Percentiles rank a stretch among this genome's conserved stretches.
Conservation (phyloP, 345 rosid species). For the Hypericum androsaemum region DNA sequence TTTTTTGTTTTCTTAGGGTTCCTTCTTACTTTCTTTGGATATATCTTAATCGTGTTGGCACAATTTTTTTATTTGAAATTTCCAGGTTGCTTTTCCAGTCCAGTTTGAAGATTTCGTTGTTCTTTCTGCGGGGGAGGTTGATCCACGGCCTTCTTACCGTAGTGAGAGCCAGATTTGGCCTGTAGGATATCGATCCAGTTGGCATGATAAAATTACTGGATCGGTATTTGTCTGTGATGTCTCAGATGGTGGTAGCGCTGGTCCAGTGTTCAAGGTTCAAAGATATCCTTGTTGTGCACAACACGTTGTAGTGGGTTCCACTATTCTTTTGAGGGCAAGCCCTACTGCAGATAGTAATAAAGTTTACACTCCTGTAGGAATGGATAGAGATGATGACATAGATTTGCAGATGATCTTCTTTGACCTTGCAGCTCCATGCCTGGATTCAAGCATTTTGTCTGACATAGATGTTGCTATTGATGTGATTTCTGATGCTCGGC, state of each 20-base stretch:
- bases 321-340: constrained; percentile 14
- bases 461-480: constrained; percentile 3
- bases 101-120: constrained; percentile 29
- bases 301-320: constrained; percentile 23
- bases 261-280: constrained; percentile 29
- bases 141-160: constrained; percentile 29
- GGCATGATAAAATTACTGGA: constrained; percentile 36
- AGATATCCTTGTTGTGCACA: constrained; percentile 24
- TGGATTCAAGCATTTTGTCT: constrained; percentile 13
- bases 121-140: constrained; percentile 25
- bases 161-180: constrained; percentile 28
- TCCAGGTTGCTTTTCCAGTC: constrained; percentile 30
- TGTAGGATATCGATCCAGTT: constrained; percentile 27
- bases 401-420: constrained; percentile 20
- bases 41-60: constrained; percentile 4
- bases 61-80: constrained; percentile 5
- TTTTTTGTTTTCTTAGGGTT: neutral
- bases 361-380: neutral
- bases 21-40: neutral
- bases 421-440: constrained; percentile 17
- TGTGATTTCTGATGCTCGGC: constrained; percentile 6
- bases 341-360: constrained; percentile 6
- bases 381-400: constrained; percentile 13
- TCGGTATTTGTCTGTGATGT: constrained; percentile 25
- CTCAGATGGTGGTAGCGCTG: constrained; percentile 27